Evolutionary conservation across 805 yeast species (phyloP), one percentile per base, ranked within the genome.

Genomic region (Wickerhamiella domercqiae): DNA sequence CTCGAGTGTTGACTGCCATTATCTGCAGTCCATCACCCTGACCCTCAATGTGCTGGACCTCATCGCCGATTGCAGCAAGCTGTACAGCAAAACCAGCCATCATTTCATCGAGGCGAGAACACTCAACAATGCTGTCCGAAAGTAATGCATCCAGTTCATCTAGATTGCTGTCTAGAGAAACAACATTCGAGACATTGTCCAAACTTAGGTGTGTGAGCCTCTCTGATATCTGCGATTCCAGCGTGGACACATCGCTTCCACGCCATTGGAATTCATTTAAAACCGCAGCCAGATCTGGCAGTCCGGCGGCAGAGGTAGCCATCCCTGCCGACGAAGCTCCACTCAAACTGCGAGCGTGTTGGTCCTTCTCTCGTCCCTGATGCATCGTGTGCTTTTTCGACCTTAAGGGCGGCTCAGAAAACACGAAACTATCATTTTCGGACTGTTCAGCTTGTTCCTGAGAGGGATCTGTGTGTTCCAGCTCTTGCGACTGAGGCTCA

Each of bases 1-100:
- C 54, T 49, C 80, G 81, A 55, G 79, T 80, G 57, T 86, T 86
- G 32, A 81, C 74, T 4, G 87, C 72, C 47, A 75, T 76, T 5
- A 86, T 77, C 56, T 86, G 95, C 14, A 83, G 57, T 35, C 94
- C 94, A 48, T 78, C 73, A 2, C 86, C 75, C 51, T 77, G 79
- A 25, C 65, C 63, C 51, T 83, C 94, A 30, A 84, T 73, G 36
- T 67, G 70, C 33, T 70, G 68, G 36, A 86, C 72, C 42, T 79
- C 87, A 3, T 72, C 72, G 11, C 75, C 68, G 26, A 82, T 70
- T 2, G 75, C 67, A 11, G 74, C 66, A 35, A 77, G 56, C 43
- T 76, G 80, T 45, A 75, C 74, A 13, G 71, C 63, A 45, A 73
- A 73, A 22, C 69, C 59, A 2, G 73, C 67, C 38, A 78, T 55